A percentile compares a stretch with the other conserved stretches of the same genome.
phyloP scores from a whole-genome alignment of 768 basidiomycete genomes.

The Boletus patriciae region DNA sequence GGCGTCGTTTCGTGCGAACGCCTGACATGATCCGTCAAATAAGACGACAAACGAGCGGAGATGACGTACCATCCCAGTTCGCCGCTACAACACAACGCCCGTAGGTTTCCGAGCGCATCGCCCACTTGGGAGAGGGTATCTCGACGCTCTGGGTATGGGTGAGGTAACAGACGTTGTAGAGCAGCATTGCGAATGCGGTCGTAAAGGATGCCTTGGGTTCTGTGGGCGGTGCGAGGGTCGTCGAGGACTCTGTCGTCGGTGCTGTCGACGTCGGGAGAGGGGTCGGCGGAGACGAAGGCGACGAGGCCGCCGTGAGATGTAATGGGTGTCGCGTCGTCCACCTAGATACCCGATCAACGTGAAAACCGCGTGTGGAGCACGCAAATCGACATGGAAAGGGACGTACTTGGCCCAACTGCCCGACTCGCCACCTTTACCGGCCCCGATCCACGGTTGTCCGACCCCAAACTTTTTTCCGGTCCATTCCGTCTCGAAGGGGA shows the following conservation, averaged over 20 bases:
- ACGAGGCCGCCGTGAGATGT: constrained; percentile 49
- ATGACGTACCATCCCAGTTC: constrained; percentile 62
- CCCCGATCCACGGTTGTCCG: constrained; percentile 76
- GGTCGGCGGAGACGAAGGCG: constrained; percentile 33
- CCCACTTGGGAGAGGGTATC: constrained; percentile 77
- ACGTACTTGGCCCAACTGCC: constrained; percentile 72
- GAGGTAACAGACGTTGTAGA: constrained; percentile 83
- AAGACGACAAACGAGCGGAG: not conserved
- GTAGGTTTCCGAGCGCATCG: constrained; percentile 72
- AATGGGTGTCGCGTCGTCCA: constrained; percentile 70
- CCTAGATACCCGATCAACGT: constrained; percentile 34
- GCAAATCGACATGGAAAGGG: not conserved
- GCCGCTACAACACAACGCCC: constrained; percentile 75
- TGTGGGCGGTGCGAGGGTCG: constrained; percentile 26
- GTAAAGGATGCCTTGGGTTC: constrained; percentile 59
- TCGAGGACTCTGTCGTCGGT: constrained; percentile 29
- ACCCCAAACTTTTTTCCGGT: constrained; percentile 67
- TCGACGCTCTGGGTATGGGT: constrained; percentile 77
- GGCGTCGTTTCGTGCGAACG: constrained; percentile 64
- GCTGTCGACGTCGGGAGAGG: constrained; percentile 17
- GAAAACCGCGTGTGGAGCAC: not conserved
- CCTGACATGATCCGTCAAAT: constrained; percentile 23
- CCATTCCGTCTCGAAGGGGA: constrained; percentile 80
- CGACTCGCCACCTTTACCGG: constrained; percentile 60
- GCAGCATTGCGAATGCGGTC: constrained; percentile 79